phyloP scores from a whole-genome alignment of 1,139 yeast species.

The Suhomyces bolitotheri region DNA sequence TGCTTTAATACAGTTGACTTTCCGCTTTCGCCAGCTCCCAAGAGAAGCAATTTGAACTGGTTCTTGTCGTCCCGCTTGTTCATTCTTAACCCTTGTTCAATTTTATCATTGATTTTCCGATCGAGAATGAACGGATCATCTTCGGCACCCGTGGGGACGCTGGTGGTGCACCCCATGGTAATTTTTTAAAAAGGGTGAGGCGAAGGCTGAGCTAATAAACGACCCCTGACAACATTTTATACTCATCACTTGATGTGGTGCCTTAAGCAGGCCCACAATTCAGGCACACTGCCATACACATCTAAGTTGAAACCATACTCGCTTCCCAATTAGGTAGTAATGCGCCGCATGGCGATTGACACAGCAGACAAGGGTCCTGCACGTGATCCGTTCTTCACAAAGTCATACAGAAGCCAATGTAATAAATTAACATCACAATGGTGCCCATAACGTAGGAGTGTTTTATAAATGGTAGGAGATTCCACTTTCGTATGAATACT shows the following conservation, averaged over 20 bases:
- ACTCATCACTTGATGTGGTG: too few species aligned
- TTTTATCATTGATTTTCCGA: constrained; percentile 59
- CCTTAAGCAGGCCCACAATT: too few species aligned
- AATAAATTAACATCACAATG: constrained; percentile 14
- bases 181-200: too few species aligned
- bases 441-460: constrained; percentile 12
- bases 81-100: constrained; percentile 62
- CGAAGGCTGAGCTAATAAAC: too few species aligned
- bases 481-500: constrained; percentile 17
- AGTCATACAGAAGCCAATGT: constrained; percentile 14
- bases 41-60: constrained; percentile 64
- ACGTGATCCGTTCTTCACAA: constrained; percentile 4
- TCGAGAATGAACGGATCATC: constrained; percentile 52
- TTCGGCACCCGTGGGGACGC: constrained; percentile 50
- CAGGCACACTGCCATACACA: too few species aligned
- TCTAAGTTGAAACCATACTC: constrained; percentile 3
- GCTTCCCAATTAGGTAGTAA: constrained; percentile 1
- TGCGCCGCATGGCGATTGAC: constrained; percentile 17
- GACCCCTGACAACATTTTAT: too few species aligned
- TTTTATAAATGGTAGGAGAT: constrained; percentile 15
- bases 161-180: constrained; percentile 67
- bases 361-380: constrained; percentile 7
- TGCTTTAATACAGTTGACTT: constrained; percentile 96
- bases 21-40: constrained; percentile 97
- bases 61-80: constrained; percentile 49